Evolutionary conservation across 305 asterid genomes (phyloP), one percentile per base, ranked within the genome.

Genomic region (Stenogyne calaminthoides): DNA sequence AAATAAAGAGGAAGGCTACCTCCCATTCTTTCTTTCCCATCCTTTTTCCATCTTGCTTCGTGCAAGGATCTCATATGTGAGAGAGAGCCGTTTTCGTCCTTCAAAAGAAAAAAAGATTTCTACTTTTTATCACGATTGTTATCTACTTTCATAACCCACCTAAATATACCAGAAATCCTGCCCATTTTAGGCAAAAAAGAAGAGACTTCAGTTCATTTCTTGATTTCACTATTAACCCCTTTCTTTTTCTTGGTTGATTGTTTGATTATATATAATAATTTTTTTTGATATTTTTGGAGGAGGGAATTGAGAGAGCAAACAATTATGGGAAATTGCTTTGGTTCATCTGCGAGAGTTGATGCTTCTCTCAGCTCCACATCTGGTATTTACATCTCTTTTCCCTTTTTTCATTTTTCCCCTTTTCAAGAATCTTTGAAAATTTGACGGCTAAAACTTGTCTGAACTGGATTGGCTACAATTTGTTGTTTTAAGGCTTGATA

Each of bases 271-370:
- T 44, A 25, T 57, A 22, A 27, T 4, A 57, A n/a, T 1, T 9
- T 47, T n/a, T n/a, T 32, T 19, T 36, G 12, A 27, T 36, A 9
- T 42, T 60, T 49, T 37, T 29, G 76, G 68, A 20, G 14, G 22
- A 71, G 74, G 68, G 25, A 71, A 16, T 75, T 46, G 55, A 44
- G 71, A 10, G 75, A 47, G 62, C 46, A 3, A 44, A 42, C 49
- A 70, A 16, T 74, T 77, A 92, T 92, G 97, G 97, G 97, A 16
- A 89, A 89, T 80, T 92, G 95, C 79, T 52, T 83, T 32, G 91
- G 87, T 81, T 87, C 95, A 42, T 78, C 97, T 3, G 93, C 96
- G 6, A 89, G 85, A 88, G 89, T 92, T 79, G 97, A 90, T 72
- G 86, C 97, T 7, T 64, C 94, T 64, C 83, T 84, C 74, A 89